Base-by-base conservation (phyloP, 768 basidiomycete genomes). In the Termitomyces bulborhizus region DNA sequence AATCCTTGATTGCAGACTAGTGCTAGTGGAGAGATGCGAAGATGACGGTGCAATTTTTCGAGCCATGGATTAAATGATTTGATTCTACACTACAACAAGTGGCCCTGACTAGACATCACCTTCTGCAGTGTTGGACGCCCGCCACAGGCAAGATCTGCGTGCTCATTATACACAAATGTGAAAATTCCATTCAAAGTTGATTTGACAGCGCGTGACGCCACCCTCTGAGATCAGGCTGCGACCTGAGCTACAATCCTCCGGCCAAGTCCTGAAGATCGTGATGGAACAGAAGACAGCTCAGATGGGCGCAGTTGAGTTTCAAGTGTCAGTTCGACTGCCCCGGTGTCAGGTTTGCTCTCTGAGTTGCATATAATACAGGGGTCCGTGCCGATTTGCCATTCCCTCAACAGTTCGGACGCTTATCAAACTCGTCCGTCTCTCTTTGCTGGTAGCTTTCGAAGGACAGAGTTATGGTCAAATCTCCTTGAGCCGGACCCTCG, bases 121-220 rank as follows among this genome's bases (percentile, higher is more conserved):
- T 84, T 85, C 70, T 80, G 64, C 13, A 62, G 60, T 15, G 56
- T 55, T 26, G 76, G 77, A 40, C 86, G 77, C 24, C 86, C 87
- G 34, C 89, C 90, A 68, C 90, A 4, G 89, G 80, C 11, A 89
- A 66, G 6, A 85, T 69, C 65, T 93, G 90, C 2, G 90, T 92
- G 59, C 80, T 90, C 36, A 74, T 69, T 69, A 81, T 71, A 15
- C 69, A 58, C 16, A 77, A 76, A 57, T 85, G 82, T 3, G 68
- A 68, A 21, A 21, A 21, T 21, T 21, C 21, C 21, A 21, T 21
- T 24, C 60, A 24, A 12, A 44, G 51, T 11, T 62, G 24, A 15
- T 45, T 56, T n/a, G 16, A 51, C 12, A 29, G 40, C 5, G 13
- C 47, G 63, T 6, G 48, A 13, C 26, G 58, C 37, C 27, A 41